These are phyloP conservation scores for Zanthoxylum bungeanum DNA, from an alignment of 345 rosid species.

Conservation along the genomic window DNA sequence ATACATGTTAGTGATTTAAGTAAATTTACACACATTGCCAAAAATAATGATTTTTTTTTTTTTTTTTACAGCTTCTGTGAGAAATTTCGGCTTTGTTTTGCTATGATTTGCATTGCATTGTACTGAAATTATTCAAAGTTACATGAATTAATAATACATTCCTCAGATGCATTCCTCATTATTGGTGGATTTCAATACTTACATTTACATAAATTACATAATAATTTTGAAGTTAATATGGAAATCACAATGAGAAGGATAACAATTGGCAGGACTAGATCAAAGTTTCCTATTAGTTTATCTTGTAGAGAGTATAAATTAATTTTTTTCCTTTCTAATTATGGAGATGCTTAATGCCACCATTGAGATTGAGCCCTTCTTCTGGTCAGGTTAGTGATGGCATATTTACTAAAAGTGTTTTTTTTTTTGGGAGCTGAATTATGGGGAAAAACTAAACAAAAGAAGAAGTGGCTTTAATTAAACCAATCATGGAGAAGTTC, in stretches of 20 bases:
- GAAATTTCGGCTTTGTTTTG: neutral
- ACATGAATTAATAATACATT: neutral
- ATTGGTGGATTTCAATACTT: neutral
- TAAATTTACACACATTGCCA: no score
- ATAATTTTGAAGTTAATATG: neutral
- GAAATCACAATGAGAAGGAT: neutral
- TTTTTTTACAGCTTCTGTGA: neutral
- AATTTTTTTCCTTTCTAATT: neutral
- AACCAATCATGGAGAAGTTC: neutral
- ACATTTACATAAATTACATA: neutral
- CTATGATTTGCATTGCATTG: slow-evolving; percentile 3
- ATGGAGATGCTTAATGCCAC: neutral
- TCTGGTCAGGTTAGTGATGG: neutral
- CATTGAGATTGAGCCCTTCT: neutral
- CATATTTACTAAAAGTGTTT: neutral
- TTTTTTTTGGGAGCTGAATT: neutral
- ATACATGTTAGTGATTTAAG: neutral
- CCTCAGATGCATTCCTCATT: neutral
- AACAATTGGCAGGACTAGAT: neutral
- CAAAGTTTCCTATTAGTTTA: neutral
- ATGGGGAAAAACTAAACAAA: neutral
- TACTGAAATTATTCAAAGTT: neutral
- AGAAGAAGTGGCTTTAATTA: neutral
- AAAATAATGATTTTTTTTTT: no score
- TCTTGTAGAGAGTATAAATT: neutral